Percentiles rank a stretch among this genome's conserved stretches.
phyloP scores from a whole-genome alignment of 2,329 filamentous ascomycete species.

The Claviceps sp. region DNA sequence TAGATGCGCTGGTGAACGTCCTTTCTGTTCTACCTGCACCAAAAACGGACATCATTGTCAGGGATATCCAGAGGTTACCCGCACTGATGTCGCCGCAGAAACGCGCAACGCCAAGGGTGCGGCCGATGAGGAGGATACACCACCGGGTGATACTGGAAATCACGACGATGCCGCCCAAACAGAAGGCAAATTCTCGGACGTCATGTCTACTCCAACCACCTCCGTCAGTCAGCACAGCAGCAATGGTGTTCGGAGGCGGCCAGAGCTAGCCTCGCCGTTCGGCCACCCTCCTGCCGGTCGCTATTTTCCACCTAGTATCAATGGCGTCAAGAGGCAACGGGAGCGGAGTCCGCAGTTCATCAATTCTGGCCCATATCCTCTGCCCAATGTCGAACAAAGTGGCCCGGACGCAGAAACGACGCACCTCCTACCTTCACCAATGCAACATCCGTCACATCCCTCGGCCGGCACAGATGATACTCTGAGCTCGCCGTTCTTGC shows the following conservation, averaged over 20 bases:
- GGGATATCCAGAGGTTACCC: conserved; percentile 46
- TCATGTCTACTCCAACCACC: not conserved
- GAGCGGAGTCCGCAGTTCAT: not conserved
- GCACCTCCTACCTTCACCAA: conserved; percentile 6
- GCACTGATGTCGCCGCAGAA: conserved; percentile 25
- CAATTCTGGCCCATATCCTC: not conserved
- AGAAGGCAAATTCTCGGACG: not conserved
- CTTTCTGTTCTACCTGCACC: conserved; percentile 56
- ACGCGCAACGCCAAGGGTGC: conserved; percentile 9
- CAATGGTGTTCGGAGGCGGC: not conserved
- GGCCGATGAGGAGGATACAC: conserved; percentile 7
- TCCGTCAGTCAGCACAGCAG: not conserved
- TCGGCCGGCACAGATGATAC: conserved; percentile 11
- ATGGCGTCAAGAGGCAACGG: not conserved
- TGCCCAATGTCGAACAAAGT: not conserved
- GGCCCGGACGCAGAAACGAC: not conserved
- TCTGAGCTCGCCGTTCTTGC: conserved; percentile 29
- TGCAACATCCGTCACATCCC: conserved; percentile 6
- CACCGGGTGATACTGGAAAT: conserved; percentile 1
- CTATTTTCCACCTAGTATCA: not conserved
- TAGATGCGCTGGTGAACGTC: conserved; percentile 60
- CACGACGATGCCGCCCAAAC: conserved; percentile 2
- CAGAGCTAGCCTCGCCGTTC: not conserved
- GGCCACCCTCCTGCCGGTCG: not conserved
- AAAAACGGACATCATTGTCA: conserved; percentile 58